Base-by-base conservation (phyloP, 306 rosid genomes). In the Gastrolobium villosum region DNA sequence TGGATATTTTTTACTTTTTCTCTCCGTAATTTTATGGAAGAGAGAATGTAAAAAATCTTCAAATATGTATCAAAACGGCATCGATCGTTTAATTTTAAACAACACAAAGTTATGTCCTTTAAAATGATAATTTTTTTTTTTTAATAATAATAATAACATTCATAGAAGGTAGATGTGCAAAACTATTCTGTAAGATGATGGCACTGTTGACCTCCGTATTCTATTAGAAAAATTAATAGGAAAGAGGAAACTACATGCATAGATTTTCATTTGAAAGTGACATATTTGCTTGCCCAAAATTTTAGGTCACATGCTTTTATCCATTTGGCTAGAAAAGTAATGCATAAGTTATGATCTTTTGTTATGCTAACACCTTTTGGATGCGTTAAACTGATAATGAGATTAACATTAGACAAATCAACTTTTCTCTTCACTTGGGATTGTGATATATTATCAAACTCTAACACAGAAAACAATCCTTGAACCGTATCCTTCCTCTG, bases 381-480 rank as follows among this genome's bases (percentile, higher is more conserved):
- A 68, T 52, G 44, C 62, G 3, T 5, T 46, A 43, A 68, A 26
- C 10, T 55, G 70, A 30, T 26, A 62, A 53, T 45, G 56, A 41
- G 48, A 75, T 74, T 10, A 66, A 78, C 60, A 66, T 35, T 48
- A 50, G 48, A 73, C n/a, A 78, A 28, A 77, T 67, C 45, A 73
- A 61, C 40, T 69, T 75, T 65, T 79, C 35, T 55, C 31, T 75
- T 61, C 52, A 74, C 30, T 53, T 81, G 32, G 86, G 86, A 85
- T 49, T 64, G 60, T 82, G 79, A 85, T 68, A 14, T 70, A 56
- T 52, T 75, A 82, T 79, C 86, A 14, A 56, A 79, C 69, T 61
- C 20, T 78, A 28, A 41, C 50, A 75, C 5, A 70, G 84, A 85
- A 79, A 79, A 85, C 60, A 82, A 76, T 75, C 9, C 65, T 39